Conservation (phyloP, 768 basidiomycete species). For the Suillus occidentalis region DNA sequence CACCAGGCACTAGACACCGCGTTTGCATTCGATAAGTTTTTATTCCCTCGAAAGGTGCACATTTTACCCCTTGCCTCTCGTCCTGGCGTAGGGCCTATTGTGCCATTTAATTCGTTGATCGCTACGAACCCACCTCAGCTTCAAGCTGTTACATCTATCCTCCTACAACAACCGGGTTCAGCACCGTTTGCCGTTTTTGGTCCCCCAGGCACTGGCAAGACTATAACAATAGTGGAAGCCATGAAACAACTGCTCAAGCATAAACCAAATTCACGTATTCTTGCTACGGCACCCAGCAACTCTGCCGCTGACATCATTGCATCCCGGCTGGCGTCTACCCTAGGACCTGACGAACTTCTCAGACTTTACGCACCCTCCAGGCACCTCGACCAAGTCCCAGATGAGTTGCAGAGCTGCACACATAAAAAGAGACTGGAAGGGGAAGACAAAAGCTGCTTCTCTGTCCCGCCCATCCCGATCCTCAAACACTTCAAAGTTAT, state of each 20-base stretch:
- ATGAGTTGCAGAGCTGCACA: slow-evolving; percentile 38
- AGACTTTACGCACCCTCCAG: slow-evolving; percentile 55
- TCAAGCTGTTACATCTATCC: slow-evolving; percentile 50
- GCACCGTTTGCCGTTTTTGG: slow-evolving; percentile 62
- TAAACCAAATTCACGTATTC: slow-evolving; percentile 45
- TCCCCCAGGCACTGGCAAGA: slow-evolving; percentile 71
- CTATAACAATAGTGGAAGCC: slow-evolving; percentile 62
- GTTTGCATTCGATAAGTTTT: slow-evolving; percentile 41
- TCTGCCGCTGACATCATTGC: slow-evolving; percentile 65
- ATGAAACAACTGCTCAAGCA: slow-evolving; percentile 52
- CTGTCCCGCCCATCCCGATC: slow-evolving; percentile 41
- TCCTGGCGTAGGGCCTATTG: slow-evolving; percentile 12
- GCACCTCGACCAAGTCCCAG: slow-evolving; percentile 34
- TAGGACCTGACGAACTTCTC: slow-evolving; percentile 41
- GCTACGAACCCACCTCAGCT: slow-evolving; percentile 46
- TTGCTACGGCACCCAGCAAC: slow-evolving; percentile 70
- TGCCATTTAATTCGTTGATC: slow-evolving; percentile 44
- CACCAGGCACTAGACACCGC: slow-evolving; percentile 47
- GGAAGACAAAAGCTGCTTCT: slow-evolving; percentile 10
- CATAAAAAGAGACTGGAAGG: slow-evolving; percentile 32
- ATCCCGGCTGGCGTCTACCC: slow-evolving; percentile 34
- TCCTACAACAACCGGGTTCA: slow-evolving; percentile 42
- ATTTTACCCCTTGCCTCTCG: slow-evolving; percentile 3
- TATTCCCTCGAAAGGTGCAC: slow-evolving; percentile 42
- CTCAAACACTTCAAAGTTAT: slow-evolving; percentile 51